Conservation (phyloP, 345 rosid genomes). For the Camelina laxa region DNA sequence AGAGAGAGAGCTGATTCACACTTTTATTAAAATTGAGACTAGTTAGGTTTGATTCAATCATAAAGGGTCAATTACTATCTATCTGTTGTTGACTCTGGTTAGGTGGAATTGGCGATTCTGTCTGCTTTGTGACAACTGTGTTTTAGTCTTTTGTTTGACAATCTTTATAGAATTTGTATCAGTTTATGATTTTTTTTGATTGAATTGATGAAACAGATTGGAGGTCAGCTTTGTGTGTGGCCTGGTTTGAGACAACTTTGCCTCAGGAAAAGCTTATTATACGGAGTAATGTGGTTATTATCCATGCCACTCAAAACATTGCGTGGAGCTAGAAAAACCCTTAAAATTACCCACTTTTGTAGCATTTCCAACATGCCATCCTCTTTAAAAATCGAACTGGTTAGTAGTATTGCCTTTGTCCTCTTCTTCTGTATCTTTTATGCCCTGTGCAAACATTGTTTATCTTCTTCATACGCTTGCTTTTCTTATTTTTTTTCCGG, state of each 20-base stretch:
- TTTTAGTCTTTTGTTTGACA: slow-evolving; percentile 11
- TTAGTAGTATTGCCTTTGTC: slow-evolving; percentile 42
- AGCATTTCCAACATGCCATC: slow-evolving; percentile 74
- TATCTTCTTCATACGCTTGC: neutral
- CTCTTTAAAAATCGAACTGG: slow-evolving; percentile 92
- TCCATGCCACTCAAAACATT: slow-evolving; percentile 88
- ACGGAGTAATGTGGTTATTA: slow-evolving; percentile 74
- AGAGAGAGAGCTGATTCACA: neutral
- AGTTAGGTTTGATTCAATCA: neutral
- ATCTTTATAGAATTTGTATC: neutral
- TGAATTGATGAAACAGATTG: slow-evolving; percentile 52
- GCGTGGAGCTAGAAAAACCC: slow-evolving; percentile 89
- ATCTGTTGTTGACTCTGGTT: slow-evolving; percentile 13
- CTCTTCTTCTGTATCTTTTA: neutral
- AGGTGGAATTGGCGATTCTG: neutral
- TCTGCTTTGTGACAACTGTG: slow-evolving; percentile 12
- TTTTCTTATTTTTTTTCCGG: slow-evolving; percentile 14
- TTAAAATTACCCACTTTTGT: slow-evolving; percentile 86
- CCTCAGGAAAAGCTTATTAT: slow-evolving; percentile 82
- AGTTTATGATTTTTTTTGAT: slow-evolving; percentile 23
- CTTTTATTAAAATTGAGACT: neutral
- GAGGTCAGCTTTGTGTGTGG: slow-evolving; percentile 76
- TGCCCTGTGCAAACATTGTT: neutral
- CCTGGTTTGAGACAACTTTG: slow-evolving; percentile 85
- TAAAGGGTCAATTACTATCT: neutral